Evolutionary conservation across 192 early-diverging fungal species (phyloP), one percentile per base, ranked within the genome.

Genomic region (Thamnidium elegans): DNA sequence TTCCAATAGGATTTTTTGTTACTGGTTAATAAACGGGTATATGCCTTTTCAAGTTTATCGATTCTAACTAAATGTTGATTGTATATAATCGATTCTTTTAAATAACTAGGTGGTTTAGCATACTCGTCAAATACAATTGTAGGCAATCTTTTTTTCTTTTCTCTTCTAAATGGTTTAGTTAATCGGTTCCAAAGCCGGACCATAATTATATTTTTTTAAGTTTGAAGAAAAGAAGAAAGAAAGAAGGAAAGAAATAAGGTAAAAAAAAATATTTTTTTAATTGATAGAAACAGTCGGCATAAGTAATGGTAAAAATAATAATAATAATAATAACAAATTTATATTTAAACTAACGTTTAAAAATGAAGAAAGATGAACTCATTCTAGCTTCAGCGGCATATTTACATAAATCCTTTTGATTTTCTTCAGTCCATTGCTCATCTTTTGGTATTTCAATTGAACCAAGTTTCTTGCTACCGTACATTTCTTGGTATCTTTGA

Each of bases 371-470:
- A 0, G 54, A 55, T 1, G 54, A 30, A 39, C 54, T 55, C 17
- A 17, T 7, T 55, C 54, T 55, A 17, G 54, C 14, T 39, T 55
- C 31, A 15, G 31, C 8, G 4, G 54, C 54, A 36, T 19, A 55
- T 36, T 55, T 55, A 14, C 47, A 21, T 19, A 63, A 21, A 1
- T 63, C 62, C 50, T 52, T 63, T 48, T 63, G 45, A 10, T 34
- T 21, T 4, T 63, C 47, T 19, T 17, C 34, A 9, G 62, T 51
- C 62, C 62, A 63, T 13, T 47, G 45, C 7, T 76, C 63, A 8
- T 55, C 65, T 62, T 73, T 63, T 2, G 74, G 71, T 15, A 76
- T 69, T 20, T 71, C 65, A 14, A 32, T 30, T n/a, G 70, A 8
- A 8, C 36, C 36, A 10, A 39, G 36, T 10, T 39, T 39, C 36